These are phyloP conservation scores for Vinca major DNA, from an alignment of 305 asterid genomes.

Conservation along the genomic window DNA sequence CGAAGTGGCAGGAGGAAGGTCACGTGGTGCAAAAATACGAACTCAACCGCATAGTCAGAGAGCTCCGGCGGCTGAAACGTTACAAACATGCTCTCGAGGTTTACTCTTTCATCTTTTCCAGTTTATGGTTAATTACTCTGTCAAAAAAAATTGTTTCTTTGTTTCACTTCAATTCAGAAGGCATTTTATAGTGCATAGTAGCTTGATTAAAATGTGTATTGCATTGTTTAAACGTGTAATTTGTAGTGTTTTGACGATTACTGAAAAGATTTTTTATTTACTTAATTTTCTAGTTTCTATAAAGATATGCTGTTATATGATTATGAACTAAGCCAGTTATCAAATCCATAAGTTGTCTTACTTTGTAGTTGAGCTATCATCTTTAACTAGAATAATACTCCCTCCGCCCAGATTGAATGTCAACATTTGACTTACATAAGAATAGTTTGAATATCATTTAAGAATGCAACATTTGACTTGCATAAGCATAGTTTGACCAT, in stretches of 20 bases:
- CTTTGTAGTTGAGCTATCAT: neutral
- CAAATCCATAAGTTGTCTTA: neutral
- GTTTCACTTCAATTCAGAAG: too few species aligned
- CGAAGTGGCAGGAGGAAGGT: conserved; percentile 87
- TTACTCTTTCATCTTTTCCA: neutral
- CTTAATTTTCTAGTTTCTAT: neutral
- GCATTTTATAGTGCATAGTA: too few species aligned
- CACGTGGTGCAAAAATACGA: conserved; percentile 57
- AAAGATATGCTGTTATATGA: neutral
- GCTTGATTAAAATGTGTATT: too few species aligned
- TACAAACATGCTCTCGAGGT: conserved; percentile 92
- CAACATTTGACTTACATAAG: too few species aligned
- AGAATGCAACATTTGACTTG: too few species aligned
- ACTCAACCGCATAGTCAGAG: conserved; percentile 76
- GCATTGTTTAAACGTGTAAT: too few species aligned
- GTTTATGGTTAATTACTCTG: neutral
- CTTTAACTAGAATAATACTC: neutral
- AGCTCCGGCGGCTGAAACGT: conserved; percentile 69
- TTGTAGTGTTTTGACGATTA: too few species aligned
- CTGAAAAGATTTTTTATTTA: too few species aligned
- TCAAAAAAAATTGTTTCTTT: too few species aligned
- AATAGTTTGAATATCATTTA: too few species aligned
- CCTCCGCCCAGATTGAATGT: too few species aligned
- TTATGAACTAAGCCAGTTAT: neutral
- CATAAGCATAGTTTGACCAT: too few species aligned